These are phyloP conservation scores for Phytophthora sp. DNA, from an alignment of 352 stramenopile genomes.

Conservation along the genomic window DNA sequence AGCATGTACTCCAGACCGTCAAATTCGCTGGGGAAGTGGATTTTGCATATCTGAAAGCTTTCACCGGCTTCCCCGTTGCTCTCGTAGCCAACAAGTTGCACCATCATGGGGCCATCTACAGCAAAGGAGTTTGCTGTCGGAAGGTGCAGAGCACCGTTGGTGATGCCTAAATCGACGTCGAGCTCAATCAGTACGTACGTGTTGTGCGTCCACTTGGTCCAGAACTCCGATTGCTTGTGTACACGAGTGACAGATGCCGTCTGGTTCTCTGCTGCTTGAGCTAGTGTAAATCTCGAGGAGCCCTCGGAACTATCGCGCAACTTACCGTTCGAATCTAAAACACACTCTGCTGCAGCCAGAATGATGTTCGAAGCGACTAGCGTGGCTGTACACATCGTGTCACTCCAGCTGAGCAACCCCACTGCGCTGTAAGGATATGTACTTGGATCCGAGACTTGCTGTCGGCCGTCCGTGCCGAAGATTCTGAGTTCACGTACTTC, in stretches of 20 bases:
- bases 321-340: conserved; percentile 43
- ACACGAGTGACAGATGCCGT: conserved; percentile 44
- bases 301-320: conserved; percentile 25
- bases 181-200: conserved; percentile 75
- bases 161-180: conserved; percentile 45
- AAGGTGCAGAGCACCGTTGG: conserved; percentile 43
- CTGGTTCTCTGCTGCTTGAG: conserved; percentile 12
- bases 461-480: conserved; percentile 52
- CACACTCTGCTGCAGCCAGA: conserved; percentile 66
- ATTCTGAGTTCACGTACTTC: conserved; percentile 43
- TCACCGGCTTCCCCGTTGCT: conserved; percentile 32
- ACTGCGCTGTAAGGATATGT: conserved; percentile 61
- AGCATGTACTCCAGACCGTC: conserved; percentile 51
- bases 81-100: conserved; percentile 63
- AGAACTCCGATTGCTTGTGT: conserved; percentile 72
- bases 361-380: conserved; percentile 56
- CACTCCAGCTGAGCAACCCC: conserved; percentile 59
- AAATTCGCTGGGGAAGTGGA: conserved; percentile 52
- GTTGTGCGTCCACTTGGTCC: conserved; percentile 62
- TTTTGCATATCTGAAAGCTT: conserved; percentile 55
- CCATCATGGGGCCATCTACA: conserved; percentile 41
- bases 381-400: conserved; percentile 55
- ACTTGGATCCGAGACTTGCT: conserved; percentile 40
- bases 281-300: conserved; percentile 41
- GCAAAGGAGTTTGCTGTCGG: conserved; percentile 39